A percentile compares a stretch with the other conserved stretches of the same genome.
These are phyloP conservation scores for Helotiales sp. DNA, from an alignment of 2,329 filamentous ascomycete genomes.

Conservation along the genomic window DNA sequence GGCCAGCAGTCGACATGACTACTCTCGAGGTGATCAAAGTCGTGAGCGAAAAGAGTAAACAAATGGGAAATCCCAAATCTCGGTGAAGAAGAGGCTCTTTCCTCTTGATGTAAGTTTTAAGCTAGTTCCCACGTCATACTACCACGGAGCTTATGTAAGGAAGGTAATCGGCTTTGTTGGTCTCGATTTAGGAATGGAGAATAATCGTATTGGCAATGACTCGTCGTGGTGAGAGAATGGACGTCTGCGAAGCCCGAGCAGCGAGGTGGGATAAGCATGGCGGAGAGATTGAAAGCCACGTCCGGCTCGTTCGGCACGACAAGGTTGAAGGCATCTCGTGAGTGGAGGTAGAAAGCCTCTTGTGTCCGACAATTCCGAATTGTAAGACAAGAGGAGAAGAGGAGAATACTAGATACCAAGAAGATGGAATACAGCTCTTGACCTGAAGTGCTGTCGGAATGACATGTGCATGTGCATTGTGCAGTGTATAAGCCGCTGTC, in stretches of 20 bases:
- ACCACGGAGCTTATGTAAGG: neutral
- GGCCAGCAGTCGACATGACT: slow-evolving; percentile 31
- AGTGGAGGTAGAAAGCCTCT: neutral
- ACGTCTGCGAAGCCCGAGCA: neutral
- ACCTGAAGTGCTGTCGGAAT: neutral
- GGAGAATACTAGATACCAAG: neutral
- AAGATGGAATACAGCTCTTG: neutral
- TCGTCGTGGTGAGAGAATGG: neutral
- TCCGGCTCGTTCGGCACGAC: slow-evolving; percentile 14
- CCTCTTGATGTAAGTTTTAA: neutral
- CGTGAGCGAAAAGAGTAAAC: neutral
- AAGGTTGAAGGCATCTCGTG: slow-evolving; percentile 1
- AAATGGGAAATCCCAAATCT: neutral
- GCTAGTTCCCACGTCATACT: neutral
- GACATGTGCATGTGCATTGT: neutral
- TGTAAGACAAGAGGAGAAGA: neutral
- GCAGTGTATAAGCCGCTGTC: neutral
- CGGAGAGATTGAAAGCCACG: slow-evolving; percentile 3
- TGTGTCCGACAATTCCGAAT: neutral
- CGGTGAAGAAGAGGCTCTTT: neutral
- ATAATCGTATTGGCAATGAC: neutral
- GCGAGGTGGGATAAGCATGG: slow-evolving; percentile 4
- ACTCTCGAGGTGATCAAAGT: neutral
- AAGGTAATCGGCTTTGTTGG: neutral
- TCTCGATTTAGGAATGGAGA: neutral